phyloP scores from a whole-genome alignment of 1,139 yeast species.

The Lodderomyces theae region DNA sequence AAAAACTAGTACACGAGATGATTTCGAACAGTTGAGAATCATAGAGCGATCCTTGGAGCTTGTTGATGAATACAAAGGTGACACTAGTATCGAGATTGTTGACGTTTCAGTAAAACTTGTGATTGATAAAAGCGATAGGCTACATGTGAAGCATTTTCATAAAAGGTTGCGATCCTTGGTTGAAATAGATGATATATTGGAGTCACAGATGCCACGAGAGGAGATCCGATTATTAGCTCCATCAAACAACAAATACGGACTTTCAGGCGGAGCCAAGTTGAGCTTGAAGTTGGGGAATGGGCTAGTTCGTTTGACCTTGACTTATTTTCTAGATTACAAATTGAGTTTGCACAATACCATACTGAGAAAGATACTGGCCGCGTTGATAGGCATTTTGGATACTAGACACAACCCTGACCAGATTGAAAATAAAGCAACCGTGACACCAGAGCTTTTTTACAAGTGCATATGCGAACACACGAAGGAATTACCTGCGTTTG shows the following conservation, averaged over 20 bases:
- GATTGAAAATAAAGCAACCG: conserved; percentile 9
- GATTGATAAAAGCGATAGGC: neutral
- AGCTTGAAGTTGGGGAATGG: neutral
- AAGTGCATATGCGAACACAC: conserved; percentile 35
- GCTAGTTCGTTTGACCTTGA: neutral
- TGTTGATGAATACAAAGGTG: neutral
- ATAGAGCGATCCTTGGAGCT: neutral
- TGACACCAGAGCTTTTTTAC: conserved; percentile 32
- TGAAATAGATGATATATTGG: neutral
- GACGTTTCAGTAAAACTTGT: neutral
- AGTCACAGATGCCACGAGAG: neutral
- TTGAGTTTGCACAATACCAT: conserved; percentile 1
- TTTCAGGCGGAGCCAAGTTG: neutral
- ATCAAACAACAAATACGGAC: neutral
- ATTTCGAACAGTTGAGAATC: neutral
- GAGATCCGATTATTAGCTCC: neutral
- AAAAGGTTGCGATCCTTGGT: neutral
- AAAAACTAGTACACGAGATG: neutral
- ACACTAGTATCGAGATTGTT: neutral
- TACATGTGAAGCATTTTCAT: neutral
- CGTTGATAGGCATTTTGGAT: neutral
- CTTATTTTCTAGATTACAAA: neutral
- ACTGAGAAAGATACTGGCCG: conserved; percentile 1
- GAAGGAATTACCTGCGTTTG: conserved; percentile 18
- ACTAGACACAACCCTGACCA: neutral